Base-by-base conservation (phyloP, 2,329 filamentous ascomycete species). In the Aspergillus fischeri region DNA sequence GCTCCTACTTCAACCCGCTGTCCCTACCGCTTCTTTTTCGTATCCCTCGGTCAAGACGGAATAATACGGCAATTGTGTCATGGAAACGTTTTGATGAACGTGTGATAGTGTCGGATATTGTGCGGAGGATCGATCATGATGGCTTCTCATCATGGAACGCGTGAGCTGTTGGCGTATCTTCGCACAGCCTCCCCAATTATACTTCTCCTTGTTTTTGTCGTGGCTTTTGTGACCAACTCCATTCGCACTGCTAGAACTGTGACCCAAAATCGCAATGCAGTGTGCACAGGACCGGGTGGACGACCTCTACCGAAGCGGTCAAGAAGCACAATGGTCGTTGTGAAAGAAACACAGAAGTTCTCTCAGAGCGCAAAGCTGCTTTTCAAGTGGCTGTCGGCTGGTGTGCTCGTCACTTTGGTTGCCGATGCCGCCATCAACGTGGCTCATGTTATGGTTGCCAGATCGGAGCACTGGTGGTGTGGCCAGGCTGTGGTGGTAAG, bases 291-390 rank as follows among this genome's bases (percentile, higher is more conserved):
- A n/a, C 92, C 92, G 1, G 92, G 91, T 55, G 93, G 92, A 64
- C 92, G 95, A 73, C 91, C 91, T 35, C 79, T 97, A 54, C 92
- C 91, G 58, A 89, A 86, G 70, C 85, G 79, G 76, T 79, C 73
- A 57, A 70, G 75, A 72, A 82, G 70, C 70, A 75, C 73, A 63
- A 78, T 75, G 73, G 77, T 73, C 67, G 78, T 75, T 69, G 77
- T 78, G 62, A 78, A 79, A 65, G 74, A 77, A 59, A 71, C 71
- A 52, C 77, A 77, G 62, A 81, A 85, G 64, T 86, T 91, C 72
- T 87, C 86, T 60, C 82, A 79, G n/a, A 78, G 81, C 49, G 81
- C 86, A 64, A 91, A 90, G 72, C 79, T 85, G 41, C 78, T 90
- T 51, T 96, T 96, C 74, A 85, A 88, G 69, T 91, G 86, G 80